Evolutionary conservation across 257 asterid species (phyloP).

Genomic region (Solanum tarapatanum): DNA sequence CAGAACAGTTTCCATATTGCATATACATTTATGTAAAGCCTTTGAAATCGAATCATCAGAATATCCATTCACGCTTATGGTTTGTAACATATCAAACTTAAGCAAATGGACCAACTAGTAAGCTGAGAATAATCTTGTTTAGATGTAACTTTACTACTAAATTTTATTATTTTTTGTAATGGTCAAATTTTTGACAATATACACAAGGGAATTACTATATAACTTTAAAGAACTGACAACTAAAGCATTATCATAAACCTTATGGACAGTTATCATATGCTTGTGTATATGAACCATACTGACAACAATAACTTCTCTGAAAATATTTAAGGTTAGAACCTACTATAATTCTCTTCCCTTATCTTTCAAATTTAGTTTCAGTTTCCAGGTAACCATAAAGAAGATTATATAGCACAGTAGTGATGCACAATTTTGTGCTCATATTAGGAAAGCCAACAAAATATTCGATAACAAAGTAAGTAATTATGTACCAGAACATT

Average conservation of each 20-base stretch:
- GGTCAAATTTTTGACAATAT: background rate
- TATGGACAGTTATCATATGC: background rate
- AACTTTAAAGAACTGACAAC: background rate
- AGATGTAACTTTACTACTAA: background rate
- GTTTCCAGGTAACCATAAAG: background rate
- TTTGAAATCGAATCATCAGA: background rate
- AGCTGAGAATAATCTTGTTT: background rate
- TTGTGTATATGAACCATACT: background rate
- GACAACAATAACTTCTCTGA: background rate
- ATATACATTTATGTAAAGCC: background rate
- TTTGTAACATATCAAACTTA: background rate
- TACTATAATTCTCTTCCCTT: background rate
- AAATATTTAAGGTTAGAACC: background rate
- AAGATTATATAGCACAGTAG: background rate
- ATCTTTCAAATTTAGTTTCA: background rate
- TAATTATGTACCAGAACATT: conserved; percentile 45
- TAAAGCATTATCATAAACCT: background rate
- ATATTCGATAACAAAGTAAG: background rate
- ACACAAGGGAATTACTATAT: background rate
- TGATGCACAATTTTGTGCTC: background rate
- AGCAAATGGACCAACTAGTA: background rate
- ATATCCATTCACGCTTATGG: background rate
- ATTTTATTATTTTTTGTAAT: background rate
- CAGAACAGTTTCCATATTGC: background rate
- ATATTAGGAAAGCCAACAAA: background rate